These are phyloP conservation scores for Malus fusca DNA, from an alignment of 306 rosid species.

Conservation along the genomic window DNA sequence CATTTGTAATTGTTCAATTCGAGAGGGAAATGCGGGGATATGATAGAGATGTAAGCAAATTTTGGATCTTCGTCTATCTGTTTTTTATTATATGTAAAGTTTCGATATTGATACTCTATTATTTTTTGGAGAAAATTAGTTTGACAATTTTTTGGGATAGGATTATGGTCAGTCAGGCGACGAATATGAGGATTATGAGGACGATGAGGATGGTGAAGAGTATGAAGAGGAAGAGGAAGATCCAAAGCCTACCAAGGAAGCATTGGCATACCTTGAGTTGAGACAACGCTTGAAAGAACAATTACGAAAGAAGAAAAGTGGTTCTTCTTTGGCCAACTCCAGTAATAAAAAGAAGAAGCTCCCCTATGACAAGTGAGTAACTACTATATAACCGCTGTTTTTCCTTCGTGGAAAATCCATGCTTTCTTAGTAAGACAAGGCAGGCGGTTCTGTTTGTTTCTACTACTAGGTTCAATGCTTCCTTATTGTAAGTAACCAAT, in stretches of 20 bases:
- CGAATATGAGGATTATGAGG: slow-evolving; percentile 56
- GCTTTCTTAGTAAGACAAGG: neutral
- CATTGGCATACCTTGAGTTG: slow-evolving; percentile 55
- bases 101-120: neutral
- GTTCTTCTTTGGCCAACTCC: slow-evolving; percentile 29
- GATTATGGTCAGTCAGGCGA: slow-evolving; percentile 18
- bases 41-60: slow-evolving; percentile 45
- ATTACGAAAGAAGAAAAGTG: slow-evolving; percentile 43
- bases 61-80: neutral
- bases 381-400: neutral
- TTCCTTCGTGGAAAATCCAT: neutral
- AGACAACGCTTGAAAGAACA: slow-evolving; percentile 68
- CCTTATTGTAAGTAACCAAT: neutral
- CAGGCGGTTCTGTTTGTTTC: neutral
- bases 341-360: slow-evolving; percentile 40
- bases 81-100: neutral
- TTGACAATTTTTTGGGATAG: slow-evolving; percentile 16
- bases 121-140: neutral
- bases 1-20: neutral
- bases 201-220: slow-evolving; percentile 42
- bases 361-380: slow-evolving; percentile 71
- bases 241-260: slow-evolving; percentile 62
- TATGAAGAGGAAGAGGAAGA: slow-evolving; percentile 45
- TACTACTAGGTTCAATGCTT: neutral
- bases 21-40: slow-evolving; percentile 50